Conservation (phyloP, 2,329 filamentous ascomycete species). For the Catunica adiposa region DNA sequence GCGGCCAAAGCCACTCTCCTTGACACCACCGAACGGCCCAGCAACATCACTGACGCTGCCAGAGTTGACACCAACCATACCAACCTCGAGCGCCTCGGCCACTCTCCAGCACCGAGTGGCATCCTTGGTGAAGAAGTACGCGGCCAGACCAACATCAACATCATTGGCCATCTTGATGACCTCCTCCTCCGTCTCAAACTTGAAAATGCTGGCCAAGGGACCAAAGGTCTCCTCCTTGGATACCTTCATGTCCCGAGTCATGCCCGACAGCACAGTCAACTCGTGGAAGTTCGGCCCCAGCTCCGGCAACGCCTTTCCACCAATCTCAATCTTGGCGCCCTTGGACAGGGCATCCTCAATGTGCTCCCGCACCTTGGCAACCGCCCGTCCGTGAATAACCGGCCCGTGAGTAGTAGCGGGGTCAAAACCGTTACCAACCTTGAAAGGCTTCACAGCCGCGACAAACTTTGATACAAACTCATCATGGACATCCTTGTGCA, state of each 20-base stretch:
- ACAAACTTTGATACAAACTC: slow-evolving; percentile 33
- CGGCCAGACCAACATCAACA: slow-evolving; percentile 52
- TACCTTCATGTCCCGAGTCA: slow-evolving; percentile 50
- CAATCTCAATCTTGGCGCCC: slow-evolving; percentile 40
- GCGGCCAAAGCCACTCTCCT: slow-evolving; percentile 64
- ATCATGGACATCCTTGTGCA: slow-evolving; percentile 44
- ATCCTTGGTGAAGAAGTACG: slow-evolving; percentile 48
- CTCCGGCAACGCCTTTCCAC: slow-evolving; percentile 40
- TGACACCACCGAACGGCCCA: slow-evolving; percentile 60
- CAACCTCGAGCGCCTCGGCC: slow-evolving; percentile 32
- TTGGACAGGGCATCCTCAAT: slow-evolving; percentile 46
- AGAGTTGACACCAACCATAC: slow-evolving; percentile 23
- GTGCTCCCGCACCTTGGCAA: slow-evolving; percentile 43
- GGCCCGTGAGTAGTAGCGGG: slow-evolving; percentile 42
- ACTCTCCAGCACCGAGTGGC: slow-evolving; percentile 27
- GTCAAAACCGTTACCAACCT: slow-evolving; percentile 39
- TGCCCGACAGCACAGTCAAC: slow-evolving; percentile 50
- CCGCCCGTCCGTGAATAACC: slow-evolving; percentile 47
- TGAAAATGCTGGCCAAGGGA: slow-evolving; percentile 51
- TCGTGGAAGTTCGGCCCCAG: slow-evolving; percentile 53
- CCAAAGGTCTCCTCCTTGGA: slow-evolving; percentile 57
- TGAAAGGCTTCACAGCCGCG: slow-evolving; percentile 39
- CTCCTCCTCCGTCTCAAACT: slow-evolving; percentile 53
- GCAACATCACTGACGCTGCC: slow-evolving; percentile 33
- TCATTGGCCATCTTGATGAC: slow-evolving; percentile 49